Evolutionary conservation across 192 early-diverging fungal genomes (phyloP).

Genomic region (Entomortierella parvispora): DNA sequence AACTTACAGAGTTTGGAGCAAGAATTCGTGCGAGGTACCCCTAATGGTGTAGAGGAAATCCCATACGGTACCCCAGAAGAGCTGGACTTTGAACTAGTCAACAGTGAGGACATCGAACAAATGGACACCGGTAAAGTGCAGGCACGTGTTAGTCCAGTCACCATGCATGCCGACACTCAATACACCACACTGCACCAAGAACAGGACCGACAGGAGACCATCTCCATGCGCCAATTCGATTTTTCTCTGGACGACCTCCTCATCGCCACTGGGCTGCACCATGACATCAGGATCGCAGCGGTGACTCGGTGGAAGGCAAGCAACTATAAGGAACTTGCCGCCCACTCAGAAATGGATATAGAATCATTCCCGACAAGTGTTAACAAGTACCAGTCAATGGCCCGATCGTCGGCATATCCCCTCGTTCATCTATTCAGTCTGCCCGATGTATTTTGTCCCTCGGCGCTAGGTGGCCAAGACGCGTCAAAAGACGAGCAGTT

Average conservation of each 20-base stretch:
- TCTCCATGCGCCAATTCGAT: conserved; percentile 13
- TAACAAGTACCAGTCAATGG: conserved; percentile 12
- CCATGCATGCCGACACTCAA: background rate
- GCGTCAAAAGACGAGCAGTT: background rate
- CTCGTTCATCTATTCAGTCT: conserved; percentile 31
- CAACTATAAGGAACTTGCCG: background rate
- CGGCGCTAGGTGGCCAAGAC: conserved; percentile 7
- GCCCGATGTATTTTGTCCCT: conserved; percentile 21
- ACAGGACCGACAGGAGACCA: background rate
- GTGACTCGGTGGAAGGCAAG: conserved; percentile 28
- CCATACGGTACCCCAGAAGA: no score
- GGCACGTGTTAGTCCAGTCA: background rate
- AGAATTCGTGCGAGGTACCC: no score
- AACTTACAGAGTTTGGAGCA: no score
- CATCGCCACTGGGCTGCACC: background rate
- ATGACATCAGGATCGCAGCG: conserved; percentile 1
- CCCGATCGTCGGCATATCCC: conserved; percentile 17
- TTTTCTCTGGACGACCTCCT: conserved; percentile 36
- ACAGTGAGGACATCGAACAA: background rate
- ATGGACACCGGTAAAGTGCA: conserved; percentile 6
- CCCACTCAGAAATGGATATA: background rate
- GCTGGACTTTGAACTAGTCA: background rate
- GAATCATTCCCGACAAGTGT: conserved; percentile 1
- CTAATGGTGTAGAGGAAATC: no score
- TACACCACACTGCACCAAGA: background rate